phyloP scores from a whole-genome alignment of 2,329 filamentous ascomycete species.

The Aspergillus eucalypticola region DNA sequence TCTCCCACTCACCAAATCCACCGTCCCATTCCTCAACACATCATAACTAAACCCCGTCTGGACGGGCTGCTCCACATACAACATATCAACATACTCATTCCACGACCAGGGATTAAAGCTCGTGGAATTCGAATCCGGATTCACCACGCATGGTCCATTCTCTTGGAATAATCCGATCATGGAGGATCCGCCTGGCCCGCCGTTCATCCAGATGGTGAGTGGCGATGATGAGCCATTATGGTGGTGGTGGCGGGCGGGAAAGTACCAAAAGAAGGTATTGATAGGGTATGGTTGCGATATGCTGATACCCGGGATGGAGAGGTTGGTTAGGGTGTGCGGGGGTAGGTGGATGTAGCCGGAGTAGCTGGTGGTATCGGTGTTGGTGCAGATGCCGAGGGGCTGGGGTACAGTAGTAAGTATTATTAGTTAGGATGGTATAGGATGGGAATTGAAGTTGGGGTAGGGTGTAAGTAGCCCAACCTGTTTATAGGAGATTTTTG shows the following conservation, averaged over 20 bases:
- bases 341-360: conserved; percentile 62
- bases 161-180: conserved; percentile 59
- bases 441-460: too few species aligned
- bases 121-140: conserved; percentile 54
- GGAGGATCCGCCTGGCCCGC: conserved; percentile 60
- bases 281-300: conserved; percentile 57
- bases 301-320: conserved; percentile 34
- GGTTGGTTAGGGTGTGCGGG: conserved; percentile 34
- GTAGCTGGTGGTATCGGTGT: conserved; percentile 56
- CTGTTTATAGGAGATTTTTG: conserved; percentile 50
- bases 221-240: conserved; percentile 51
- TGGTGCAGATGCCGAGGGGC: conserved; percentile 55
- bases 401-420: conserved; percentile 18
- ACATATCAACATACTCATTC: conserved; percentile 65
- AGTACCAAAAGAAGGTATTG: conserved; percentile 68
- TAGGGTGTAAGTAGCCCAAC: conserved; percentile 25
- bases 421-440: too few species aligned
- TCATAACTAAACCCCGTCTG: conserved; percentile 62
- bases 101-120: conserved; percentile 61
- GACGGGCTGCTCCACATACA: conserved; percentile 69
- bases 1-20: too few species aligned
- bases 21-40: conserved; percentile 42
- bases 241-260: conserved; percentile 58
- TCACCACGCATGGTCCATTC: conserved; percentile 55
- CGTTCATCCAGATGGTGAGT: conserved; percentile 63